Percentiles rank a stretch among this genome's conserved stretches.
phyloP scores from a whole-genome alignment of 1,284 basidiomycete species.

The Cystobasidium sp. region DNA sequence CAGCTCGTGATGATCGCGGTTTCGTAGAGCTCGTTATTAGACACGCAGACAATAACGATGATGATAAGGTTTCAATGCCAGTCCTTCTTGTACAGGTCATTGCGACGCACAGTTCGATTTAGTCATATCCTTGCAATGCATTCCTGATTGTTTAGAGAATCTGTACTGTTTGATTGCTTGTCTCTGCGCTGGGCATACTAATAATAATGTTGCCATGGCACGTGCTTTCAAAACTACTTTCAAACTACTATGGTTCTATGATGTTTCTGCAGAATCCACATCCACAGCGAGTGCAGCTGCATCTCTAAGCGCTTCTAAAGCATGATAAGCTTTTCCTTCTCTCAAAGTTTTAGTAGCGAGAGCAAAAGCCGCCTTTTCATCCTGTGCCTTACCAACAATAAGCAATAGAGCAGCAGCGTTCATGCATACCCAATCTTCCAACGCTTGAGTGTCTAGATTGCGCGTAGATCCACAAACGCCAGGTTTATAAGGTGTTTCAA shows the following conservation, averaged over 20 bases:
- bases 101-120: too few species aligned
- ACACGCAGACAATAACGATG: too few species aligned
- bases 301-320: slow-evolving; percentile 64
- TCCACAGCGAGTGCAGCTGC: slow-evolving; percentile 40
- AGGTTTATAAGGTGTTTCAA: slow-evolving; percentile 24
- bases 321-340: slow-evolving; percentile 75
- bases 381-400: slow-evolving; percentile 71
- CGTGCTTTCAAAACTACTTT: background rate
- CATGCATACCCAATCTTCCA: slow-evolving; percentile 80
- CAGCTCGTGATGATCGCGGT: too few species aligned
- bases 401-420: slow-evolving; percentile 82
- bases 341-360: slow-evolving; percentile 74
- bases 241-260: background rate
- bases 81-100: too few species aligned
- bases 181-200: too few species aligned
- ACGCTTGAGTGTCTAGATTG: slow-evolving; percentile 56
- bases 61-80: too few species aligned
- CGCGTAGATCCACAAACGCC: slow-evolving; percentile 30
- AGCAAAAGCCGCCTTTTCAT: slow-evolving; percentile 72
- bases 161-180: too few species aligned
- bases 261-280: slow-evolving; percentile 17
- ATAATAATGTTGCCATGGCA: too few species aligned
- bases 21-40: too few species aligned
- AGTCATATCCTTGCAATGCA: too few species aligned
- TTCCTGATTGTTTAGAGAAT: too few species aligned